Evolutionary conservation across 176 grass and related monocot species (phyloP).

Genomic region (Puya raimondii): DNA sequence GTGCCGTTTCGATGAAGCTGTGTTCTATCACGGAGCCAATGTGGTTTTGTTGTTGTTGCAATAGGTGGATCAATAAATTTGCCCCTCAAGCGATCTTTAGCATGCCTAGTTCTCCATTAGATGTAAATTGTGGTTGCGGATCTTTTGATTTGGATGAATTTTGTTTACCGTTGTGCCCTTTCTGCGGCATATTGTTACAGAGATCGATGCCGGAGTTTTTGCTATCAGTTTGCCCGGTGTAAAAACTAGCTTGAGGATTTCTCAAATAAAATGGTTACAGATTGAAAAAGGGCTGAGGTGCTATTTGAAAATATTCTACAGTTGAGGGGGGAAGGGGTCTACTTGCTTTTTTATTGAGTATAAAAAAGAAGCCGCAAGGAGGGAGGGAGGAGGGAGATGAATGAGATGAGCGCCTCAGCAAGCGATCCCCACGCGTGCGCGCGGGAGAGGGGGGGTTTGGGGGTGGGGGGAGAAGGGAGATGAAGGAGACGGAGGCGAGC

Average conservation of each 20-base stretch:
- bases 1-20: slow-evolving; percentile 47
- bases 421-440: too few species aligned
- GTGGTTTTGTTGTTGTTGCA: slow-evolving; percentile 63
- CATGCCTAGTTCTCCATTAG: slow-evolving; percentile 22
- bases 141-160: not conserved
- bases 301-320: too few species aligned
- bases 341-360: too few species aligned
- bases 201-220: slow-evolving; percentile 52
- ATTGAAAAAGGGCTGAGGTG: too few species aligned
- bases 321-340: too few species aligned
- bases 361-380: too few species aligned
- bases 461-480: not conserved
- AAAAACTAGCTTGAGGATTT: slow-evolving; percentile 3
- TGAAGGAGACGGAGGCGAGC: slow-evolving; percentile 28
- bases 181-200: slow-evolving; percentile 55
- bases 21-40: slow-evolving; percentile 35
- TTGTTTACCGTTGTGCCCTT: slow-evolving; percentile 34
- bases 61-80: slow-evolving; percentile 38
- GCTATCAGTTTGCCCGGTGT: slow-evolving; percentile 35
- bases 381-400: too few species aligned
- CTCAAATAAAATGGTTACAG: too few species aligned
- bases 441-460: not conserved
- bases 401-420: too few species aligned
- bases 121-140: slow-evolving; percentile 10
- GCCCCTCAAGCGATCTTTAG: slow-evolving; percentile 37